Base-by-base conservation (phyloP, 163 green algal genomes). In the Coccomyxa subellipsoidea region DNA sequence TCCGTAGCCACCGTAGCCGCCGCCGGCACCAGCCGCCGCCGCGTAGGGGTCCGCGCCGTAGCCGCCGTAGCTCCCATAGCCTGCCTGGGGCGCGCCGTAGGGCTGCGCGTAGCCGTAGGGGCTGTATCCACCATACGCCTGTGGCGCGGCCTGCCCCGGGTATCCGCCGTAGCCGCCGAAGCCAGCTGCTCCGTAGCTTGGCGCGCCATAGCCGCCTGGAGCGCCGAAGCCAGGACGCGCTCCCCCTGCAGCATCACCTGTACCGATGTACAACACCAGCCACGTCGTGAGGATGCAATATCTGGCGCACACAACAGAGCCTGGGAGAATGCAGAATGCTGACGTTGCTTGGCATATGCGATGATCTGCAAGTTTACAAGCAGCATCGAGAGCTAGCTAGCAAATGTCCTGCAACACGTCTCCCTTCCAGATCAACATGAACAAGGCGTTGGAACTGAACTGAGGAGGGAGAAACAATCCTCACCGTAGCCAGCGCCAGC, bases 51-150 rank as follows among this genome's bases (percentile, higher is more conserved):
- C 69, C 25, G 76, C 87, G 59, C 84, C 81, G 76, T 79, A 83
- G 54, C 81, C 82, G 54, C 38, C 31, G 39, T 80, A 82, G 76
- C 75, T 79, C 31, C 71, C 38, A 37, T 82, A 82, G 18, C 27
- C 81, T 23, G 34, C 34, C 32, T 76, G 70, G 29, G 82, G 84
- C 8, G 78, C 81, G 7, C 36, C 80, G 32, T 88, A 88, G 25
- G 38, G 75, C 34, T 78, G 38, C 27, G 39, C 39, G 32, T 76
- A 78, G 47, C 80, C 81, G 27, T 89, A 90, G 5, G 78, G 79
- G 31, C 80, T 81, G 38, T 86, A 85, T 0, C 78, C 85, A 37
- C 83, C 88, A 66, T 77, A 76, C 36, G 75, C 70, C 39, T 75
- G 54, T 27, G 81, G 54, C 29, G 38, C 59, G 0, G 73, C 77